These are phyloP conservation scores for Lecanicillium sp. DNA, from an alignment of 2,329 filamentous ascomycete species.

Conservation along the genomic window DNA sequence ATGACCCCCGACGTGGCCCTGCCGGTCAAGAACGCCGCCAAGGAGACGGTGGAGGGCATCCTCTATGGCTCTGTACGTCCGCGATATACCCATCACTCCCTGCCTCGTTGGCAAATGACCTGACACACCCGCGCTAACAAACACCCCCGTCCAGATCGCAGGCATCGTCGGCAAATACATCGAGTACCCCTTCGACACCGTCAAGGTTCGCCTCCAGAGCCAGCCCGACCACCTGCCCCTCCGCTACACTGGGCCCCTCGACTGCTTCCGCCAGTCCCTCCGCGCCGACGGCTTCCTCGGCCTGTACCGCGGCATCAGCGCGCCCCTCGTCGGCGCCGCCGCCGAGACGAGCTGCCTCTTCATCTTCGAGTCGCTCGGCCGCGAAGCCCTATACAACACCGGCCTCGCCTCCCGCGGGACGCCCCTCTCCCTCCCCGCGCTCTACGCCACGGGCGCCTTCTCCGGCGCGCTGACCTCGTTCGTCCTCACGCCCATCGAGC, in stretches of 20 bases:
- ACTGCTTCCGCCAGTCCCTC: constrained; percentile 88
- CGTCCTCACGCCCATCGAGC: constrained; percentile 87
- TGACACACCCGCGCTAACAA: background rate
- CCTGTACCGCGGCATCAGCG: constrained; percentile 88
- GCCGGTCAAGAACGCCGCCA: constrained; percentile 35
- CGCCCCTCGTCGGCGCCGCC: constrained; percentile 83
- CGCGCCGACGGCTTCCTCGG: constrained; percentile 70
- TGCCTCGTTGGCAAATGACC: constrained; percentile 2
- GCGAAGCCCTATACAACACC: constrained; percentile 54
- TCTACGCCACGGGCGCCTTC: constrained; percentile 76
- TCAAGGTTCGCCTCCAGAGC: constrained; percentile 96
- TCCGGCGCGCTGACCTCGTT: constrained; percentile 86
- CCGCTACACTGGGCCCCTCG: constrained; percentile 77
- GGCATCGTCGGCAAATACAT: constrained; percentile 92
- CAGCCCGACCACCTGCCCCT: constrained; percentile 79
- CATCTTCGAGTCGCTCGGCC: constrained; percentile 77
- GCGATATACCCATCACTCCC: background rate
- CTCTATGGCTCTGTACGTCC: constrained; percentile 72
- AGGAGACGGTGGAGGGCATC: constrained; percentile 78
- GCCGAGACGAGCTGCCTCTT: constrained; percentile 90
- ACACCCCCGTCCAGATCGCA: constrained; percentile 51
- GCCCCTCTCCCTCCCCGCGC: constrained; percentile 64
- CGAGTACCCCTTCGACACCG: constrained; percentile 97
- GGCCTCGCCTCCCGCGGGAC: constrained; percentile 45
- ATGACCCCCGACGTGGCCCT: constrained; percentile 23